Evolutionary conservation across 345 rosid species (phyloP), one percentile per base, ranked within the genome.

Genomic region (Eucalyptus rudis): DNA sequence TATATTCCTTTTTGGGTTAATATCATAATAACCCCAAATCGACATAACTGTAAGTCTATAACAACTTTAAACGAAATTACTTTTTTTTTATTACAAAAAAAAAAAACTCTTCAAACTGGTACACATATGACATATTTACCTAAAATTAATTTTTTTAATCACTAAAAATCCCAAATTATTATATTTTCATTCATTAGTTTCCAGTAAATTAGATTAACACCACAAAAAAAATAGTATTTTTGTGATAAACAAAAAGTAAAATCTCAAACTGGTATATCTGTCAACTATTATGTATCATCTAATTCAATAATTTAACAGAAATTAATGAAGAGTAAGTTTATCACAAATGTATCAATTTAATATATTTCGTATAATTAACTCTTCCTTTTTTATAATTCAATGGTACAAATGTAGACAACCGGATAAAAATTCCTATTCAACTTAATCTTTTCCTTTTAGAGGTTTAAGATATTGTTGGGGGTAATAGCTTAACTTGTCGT

Each of bases 261-360:
- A 24, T 10, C 12, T 24, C 2, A 22, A 20, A 56, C 0, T 0
- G 6, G 1, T 56, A 5, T 22, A 56, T 24, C 1, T 0, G 13
- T 56, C 62, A 56, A 22, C 2, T 2, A 0, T 56, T 24, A 56
- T 24, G 2, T 56, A 2, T 56, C 12, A 56, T 56, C 0, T 56
- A 54, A 54, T 8, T 20, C 2, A 54, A 22, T 19, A 54, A 54
- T 19, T 54, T 22, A 51, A 51, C 8, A 13, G 6, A 49, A 49
- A 49, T 4, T 49, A 49, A 49, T 3, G 2, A 3, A 51, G 0
- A 17, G 9, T 51, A 51, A 51, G 17, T 51, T 51, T 17, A 16
- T 51, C 4, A 51, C 1, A 51, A 2, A 54, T 54, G 5, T 54
- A 54, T 54, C 11, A 54, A 54, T 54, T 54, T 54, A 5, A 54